Evolutionary conservation across 1,284 basidiomycete genomes (phyloP).

Genomic region (Marasmius sp.): DNA sequence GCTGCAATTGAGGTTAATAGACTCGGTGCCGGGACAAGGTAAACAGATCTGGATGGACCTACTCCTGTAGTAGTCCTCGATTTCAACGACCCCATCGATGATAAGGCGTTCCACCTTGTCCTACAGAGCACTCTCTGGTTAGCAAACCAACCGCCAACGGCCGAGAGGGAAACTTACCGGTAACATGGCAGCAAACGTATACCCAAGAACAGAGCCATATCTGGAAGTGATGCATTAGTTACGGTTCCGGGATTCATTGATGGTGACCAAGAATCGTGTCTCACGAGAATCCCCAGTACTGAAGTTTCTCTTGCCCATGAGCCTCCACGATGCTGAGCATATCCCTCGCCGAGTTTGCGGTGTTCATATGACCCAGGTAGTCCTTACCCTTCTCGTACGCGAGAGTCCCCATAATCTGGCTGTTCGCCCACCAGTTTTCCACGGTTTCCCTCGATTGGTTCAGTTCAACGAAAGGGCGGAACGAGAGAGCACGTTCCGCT

Average conservation of each 20-base stretch:
- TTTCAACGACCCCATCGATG: slow-evolving; percentile 19
- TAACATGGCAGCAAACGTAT: slow-evolving; percentile 22
- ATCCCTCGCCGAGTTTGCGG: slow-evolving; percentile 26
- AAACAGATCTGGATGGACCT: not conserved
- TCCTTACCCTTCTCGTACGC: slow-evolving; percentile 17
- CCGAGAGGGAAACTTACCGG: slow-evolving; percentile 11
- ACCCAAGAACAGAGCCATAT: slow-evolving; percentile 20
- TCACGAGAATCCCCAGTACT: slow-evolving; percentile 29
- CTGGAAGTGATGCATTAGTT: slow-evolving; percentile 1
- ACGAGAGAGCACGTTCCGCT: slow-evolving; percentile 10
- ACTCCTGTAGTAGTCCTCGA: slow-evolving; percentile 17
- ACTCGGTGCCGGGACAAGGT: no score
- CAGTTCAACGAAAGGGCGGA: not conserved
- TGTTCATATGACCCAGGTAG: slow-evolving; percentile 19
- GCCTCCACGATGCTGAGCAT: slow-evolving; percentile 27
- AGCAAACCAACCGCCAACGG: not conserved
- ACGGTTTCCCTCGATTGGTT: slow-evolving; percentile 21
- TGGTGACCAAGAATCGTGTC: not conserved
- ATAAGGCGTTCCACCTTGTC: slow-evolving; percentile 18
- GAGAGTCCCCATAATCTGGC: slow-evolving; percentile 19
- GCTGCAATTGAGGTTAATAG: not conserved
- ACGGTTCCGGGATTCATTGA: not conserved
- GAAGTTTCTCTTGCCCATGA: slow-evolving; percentile 22
- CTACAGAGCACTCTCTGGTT: slow-evolving; percentile 1
- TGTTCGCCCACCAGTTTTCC: slow-evolving; percentile 13